Evolutionary conservation across 2,329 filamentous ascomycete species (phyloP).

Genomic region (Colletotrichum aenigma): DNA sequence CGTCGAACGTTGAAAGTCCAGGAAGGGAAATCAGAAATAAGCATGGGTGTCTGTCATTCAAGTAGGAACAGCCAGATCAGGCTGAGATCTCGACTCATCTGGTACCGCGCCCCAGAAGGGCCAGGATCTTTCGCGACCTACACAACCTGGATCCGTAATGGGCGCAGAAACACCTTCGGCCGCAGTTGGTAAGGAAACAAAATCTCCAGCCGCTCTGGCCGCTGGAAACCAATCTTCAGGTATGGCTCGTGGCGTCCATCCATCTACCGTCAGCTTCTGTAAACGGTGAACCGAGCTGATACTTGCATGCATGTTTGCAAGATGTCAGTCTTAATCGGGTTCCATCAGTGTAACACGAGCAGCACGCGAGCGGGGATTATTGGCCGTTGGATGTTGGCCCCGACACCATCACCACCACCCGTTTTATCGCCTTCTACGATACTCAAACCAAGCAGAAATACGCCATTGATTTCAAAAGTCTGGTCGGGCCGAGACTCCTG

Average conservation of each 20-base stretch:
- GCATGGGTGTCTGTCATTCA: not conserved
- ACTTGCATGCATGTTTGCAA: not conserved
- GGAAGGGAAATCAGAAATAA: not conserved
- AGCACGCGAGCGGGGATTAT: slow-evolving; percentile 34
- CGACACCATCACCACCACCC: not conserved
- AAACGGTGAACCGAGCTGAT: not conserved
- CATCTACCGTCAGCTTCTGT: not conserved
- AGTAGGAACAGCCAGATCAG: not conserved
- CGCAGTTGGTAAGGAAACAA: not conserved
- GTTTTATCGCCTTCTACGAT: not conserved
- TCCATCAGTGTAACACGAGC: not conserved
- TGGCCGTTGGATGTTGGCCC: not conserved
- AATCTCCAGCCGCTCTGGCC: not conserved
- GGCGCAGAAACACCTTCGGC: not conserved
- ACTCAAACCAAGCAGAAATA: not conserved
- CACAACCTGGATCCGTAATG: not conserved
- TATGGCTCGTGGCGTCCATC: not conserved
- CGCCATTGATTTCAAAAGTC: not conserved
- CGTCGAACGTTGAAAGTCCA: not conserved
- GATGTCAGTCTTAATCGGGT: not conserved
- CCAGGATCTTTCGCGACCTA: not conserved
- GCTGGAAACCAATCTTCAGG: not conserved
- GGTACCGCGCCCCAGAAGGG: not conserved
- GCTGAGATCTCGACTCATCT: not conserved
- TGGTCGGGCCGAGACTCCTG: not conserved